phyloP scores from a whole-genome alignment of 202 grass and related monocot genomes.

The Cymbopogon flexuosus region DNA sequence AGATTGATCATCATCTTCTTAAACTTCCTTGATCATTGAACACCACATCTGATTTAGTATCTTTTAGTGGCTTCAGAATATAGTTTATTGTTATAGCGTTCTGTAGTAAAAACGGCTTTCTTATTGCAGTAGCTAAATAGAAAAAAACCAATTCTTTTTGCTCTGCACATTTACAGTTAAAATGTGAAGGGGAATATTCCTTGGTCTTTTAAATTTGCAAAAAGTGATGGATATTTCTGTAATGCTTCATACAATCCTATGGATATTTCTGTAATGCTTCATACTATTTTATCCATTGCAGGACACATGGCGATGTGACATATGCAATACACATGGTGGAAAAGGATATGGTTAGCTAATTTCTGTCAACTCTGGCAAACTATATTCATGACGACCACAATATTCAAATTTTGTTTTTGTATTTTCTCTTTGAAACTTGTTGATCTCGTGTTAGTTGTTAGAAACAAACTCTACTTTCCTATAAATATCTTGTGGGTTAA shows the following conservation, averaged over 20 bases:
- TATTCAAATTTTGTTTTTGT: conserved; percentile 18
- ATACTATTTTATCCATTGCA: conserved; percentile 42
- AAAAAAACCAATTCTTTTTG: conserved; percentile 8
- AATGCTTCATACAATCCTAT: conserved; percentile 16
- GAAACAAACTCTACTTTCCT: conserved; percentile 7
- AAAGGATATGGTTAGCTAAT: conserved; percentile 93
- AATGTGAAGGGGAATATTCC: background rate
- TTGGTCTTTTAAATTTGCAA: background rate
- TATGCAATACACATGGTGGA: conserved; percentile 62
- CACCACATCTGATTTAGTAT: background rate
- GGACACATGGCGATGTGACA: conserved; percentile 80
- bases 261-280: conserved; percentile 2
- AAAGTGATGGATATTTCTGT: conserved; percentile 25
- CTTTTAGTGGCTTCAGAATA: conserved; percentile 2
- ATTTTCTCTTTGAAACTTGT: conserved; percentile 17
- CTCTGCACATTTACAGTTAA: conserved; percentile 12
- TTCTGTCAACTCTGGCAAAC: conserved; percentile 14
- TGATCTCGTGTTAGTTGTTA: background rate
- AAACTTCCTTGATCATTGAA: conserved; percentile 8
- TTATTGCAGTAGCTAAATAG: conserved; percentile 4
- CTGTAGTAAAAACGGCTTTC: background rate
- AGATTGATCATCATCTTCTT: background rate
- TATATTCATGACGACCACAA: background rate
- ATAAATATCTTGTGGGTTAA: conserved; percentile 12
- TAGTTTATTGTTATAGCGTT: background rate